Conservation (phyloP, 441 rosid species). For the Manihot esculenta region DNA sequence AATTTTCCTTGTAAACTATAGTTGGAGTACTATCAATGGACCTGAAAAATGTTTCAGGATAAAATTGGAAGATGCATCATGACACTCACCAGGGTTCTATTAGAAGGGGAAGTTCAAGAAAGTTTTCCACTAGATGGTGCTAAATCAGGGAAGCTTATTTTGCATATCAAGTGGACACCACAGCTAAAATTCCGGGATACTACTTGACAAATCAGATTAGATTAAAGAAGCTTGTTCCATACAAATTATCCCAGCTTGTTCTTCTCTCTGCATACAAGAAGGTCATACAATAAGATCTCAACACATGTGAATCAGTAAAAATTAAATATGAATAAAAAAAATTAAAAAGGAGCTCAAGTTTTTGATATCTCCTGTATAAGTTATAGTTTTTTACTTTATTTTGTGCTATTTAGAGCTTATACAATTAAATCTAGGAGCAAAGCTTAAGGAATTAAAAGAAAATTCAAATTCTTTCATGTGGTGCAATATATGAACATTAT, state of each 20-base stretch:
- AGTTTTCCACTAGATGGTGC: slow-evolving; percentile 55
- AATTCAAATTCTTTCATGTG: background rate
- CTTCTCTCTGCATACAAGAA: background rate
- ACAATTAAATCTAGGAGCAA: background rate
- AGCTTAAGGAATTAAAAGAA: too few relatives aligned
- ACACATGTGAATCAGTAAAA: background rate
- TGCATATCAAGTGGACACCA: slow-evolving; percentile 81
- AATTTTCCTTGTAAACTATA: background rate
- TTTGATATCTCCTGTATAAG: background rate
- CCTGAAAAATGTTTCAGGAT: slow-evolving; percentile 40
- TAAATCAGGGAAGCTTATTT: slow-evolving; percentile 57
- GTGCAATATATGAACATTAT: background rate
- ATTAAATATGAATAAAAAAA: background rate
- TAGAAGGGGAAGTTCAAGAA: slow-evolving; percentile 77
- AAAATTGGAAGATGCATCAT: slow-evolving; percentile 68
- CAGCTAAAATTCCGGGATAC: slow-evolving; percentile 59
- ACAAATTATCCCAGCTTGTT: background rate
- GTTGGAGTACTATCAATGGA: background rate
- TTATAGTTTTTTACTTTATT: background rate
- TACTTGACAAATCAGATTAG: slow-evolving; percentile 19
- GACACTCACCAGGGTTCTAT: slow-evolving; percentile 34
- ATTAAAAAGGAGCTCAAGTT: background rate
- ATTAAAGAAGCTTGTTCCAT: background rate
- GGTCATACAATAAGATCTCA: background rate
- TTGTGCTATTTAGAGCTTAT: background rate